Evolutionary conservation across 345 rosid species (phyloP).

Genomic region (Acer campestre): DNA sequence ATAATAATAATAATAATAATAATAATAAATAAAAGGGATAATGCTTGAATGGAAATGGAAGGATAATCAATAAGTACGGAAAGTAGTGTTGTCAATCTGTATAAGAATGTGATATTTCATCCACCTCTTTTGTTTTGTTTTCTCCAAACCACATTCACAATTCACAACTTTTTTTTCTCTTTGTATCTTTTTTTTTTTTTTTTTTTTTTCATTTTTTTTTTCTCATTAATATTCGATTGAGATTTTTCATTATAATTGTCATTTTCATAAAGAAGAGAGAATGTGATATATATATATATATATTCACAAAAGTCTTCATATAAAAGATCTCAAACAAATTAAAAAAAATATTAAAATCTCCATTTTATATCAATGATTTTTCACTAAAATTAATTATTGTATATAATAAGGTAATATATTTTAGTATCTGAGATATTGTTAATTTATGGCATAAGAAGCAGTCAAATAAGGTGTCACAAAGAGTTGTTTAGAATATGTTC

Average conservation of each 20-base stretch:
- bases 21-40: no score
- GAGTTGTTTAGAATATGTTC: not conserved
- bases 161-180: not conserved
- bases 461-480: not conserved
- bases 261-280: not conserved
- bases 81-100: constrained; percentile 3
- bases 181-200: not conserved
- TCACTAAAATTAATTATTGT: not conserved
- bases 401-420: no score
- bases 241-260: not conserved
- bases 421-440: no score
- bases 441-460: no score
- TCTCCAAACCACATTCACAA: no score
- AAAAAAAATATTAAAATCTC: no score
- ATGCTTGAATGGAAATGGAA: no score
- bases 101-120: constrained; percentile 16
- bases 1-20: no score
- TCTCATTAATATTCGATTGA: no score
- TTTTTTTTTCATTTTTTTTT: not conserved
- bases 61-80: not conserved
- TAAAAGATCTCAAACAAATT: no score
- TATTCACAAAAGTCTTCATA: no score
- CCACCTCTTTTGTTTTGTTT: constrained; percentile 1
- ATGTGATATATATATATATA: no score
- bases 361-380: not conserved